Conservation (phyloP, 2,329 filamentous ascomycete genomes). For the Coniochaeta ligniaria region DNA sequence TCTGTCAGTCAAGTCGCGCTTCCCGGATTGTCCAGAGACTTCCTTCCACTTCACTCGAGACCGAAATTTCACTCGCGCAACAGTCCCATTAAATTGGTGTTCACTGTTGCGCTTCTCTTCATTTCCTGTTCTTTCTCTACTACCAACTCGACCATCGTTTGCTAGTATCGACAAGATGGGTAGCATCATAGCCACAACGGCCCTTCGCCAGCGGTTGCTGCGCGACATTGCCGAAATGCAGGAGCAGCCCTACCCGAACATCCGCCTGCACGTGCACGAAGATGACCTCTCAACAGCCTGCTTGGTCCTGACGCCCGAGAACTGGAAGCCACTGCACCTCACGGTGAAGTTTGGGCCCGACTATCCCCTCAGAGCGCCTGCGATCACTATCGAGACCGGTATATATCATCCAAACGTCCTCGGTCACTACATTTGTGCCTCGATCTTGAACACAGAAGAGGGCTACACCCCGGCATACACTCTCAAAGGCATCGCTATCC, state of each 20-base stretch:
- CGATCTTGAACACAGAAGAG: conserved; percentile 32
- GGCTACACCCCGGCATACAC: conserved; percentile 44
- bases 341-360: conserved; percentile 24
- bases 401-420: conserved; percentile 38
- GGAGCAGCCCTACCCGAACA: conserved; percentile 36
- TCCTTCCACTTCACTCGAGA: too few relatives aligned
- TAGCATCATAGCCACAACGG: not conserved
- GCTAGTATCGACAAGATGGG: not conserved
- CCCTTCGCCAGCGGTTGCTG: conserved; percentile 22
- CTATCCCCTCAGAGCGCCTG: conserved; percentile 33
- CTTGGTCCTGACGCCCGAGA: conserved; percentile 32
- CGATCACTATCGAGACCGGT: conserved; percentile 29
- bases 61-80: not conserved
- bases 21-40: too few relatives aligned
- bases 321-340: conserved; percentile 32
- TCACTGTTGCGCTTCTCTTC: not conserved
- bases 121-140: not conserved
- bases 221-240: conserved; percentile 38
- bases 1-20: too few relatives aligned
- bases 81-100: not conserved
- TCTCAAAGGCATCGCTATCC: conserved; percentile 39
- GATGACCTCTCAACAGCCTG: conserved; percentile 28
- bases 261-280: conserved; percentile 24
- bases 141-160: not conserved
- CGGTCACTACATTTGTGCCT: conserved; percentile 35